Conservation (phyloP, 148 eudicot species). For the Camellia lanceoleosa region DNA sequence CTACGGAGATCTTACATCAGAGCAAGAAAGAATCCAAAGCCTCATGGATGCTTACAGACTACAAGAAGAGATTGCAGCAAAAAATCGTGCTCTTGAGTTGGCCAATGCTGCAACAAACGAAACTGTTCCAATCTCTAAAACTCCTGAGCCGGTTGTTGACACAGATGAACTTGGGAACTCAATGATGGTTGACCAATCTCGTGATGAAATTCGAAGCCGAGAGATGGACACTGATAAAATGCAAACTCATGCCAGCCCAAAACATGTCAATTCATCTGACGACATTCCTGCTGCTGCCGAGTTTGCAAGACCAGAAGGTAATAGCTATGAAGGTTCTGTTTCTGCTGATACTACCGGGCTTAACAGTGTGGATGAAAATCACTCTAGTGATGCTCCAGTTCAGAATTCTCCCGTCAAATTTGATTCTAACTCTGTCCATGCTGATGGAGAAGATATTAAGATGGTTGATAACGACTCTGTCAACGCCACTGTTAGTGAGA, state of each 20-base stretch:
- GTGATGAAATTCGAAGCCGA: conserved; percentile 23
- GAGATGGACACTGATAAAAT: conserved; percentile 18
- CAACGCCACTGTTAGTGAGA: conserved; percentile 11
- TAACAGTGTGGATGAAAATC: not conserved
- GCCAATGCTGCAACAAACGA: conserved; percentile 31
- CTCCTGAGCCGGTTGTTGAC: conserved; percentile 17
- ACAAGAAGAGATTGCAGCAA: conserved; percentile 54
- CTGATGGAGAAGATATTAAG: conserved; percentile 7
- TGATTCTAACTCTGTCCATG: not conserved
- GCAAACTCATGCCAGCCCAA: conserved; percentile 12
- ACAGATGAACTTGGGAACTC: conserved; percentile 23
- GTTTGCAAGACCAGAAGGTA: not conserved
- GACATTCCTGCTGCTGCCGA: not conserved
- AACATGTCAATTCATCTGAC: conserved; percentile 9
- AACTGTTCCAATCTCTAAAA: conserved; percentile 23
- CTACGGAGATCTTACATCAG: conserved; percentile 59
- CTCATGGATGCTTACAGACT: conserved; percentile 43
- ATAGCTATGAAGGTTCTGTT: not conserved
- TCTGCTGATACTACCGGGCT: not conserved
- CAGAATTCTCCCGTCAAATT: not conserved
- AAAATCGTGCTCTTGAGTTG: conserved; percentile 35
- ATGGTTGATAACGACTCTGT: not conserved
- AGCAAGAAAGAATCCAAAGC: conserved; percentile 53
- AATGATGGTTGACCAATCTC: conserved; percentile 25
- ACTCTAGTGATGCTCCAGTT: not conserved